A percentile compares a stretch with the other conserved stretches of the same genome.
Conservation (phyloP, 371 early-diverging fungal species). For the Lichtheimia corymbifera region DNA sequence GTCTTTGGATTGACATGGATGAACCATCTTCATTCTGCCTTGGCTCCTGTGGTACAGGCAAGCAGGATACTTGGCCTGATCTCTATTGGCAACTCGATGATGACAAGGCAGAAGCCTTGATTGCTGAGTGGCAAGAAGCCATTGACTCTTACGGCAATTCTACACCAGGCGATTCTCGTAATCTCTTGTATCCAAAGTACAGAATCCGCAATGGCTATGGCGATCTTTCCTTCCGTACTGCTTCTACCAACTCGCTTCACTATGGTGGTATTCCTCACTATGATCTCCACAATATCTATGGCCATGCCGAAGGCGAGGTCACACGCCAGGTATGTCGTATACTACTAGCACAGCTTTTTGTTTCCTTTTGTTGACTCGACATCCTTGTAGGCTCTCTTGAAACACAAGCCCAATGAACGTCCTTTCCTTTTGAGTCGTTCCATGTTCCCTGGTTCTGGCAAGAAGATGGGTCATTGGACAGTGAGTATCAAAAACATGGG, state of each 20-base stretch:
- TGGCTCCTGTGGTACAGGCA: slow-evolving; percentile 26
- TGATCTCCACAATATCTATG: slow-evolving; percentile 70
- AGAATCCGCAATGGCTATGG: slow-evolving; percentile 40
- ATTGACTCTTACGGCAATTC: slow-evolving; percentile 9
- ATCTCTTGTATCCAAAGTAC: slow-evolving; percentile 40
- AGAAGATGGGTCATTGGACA: slow-evolving; percentile 19
- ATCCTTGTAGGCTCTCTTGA: slow-evolving; percentile 21
- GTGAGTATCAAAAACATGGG: slow-evolving; percentile 5
- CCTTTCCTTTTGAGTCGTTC: slow-evolving; percentile 75
- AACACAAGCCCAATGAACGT: slow-evolving; percentile 43
- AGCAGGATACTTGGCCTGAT: slow-evolving; percentile 31
- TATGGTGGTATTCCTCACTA: slow-evolving; percentile 57
- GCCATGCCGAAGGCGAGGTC: slow-evolving; percentile 20
- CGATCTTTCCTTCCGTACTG: slow-evolving; percentile 55
- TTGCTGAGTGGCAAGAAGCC: slow-evolving; percentile 7
- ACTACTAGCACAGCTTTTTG: neutral
- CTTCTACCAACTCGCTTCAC: slow-evolving; percentile 59
- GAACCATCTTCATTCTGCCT: slow-evolving; percentile 63
- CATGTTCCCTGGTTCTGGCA: slow-evolving; percentile 56
- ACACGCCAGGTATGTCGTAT: slow-evolving; percentile 26
- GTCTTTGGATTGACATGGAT: slow-evolving; percentile 77
- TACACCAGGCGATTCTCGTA: slow-evolving; percentile 26
- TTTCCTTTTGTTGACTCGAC: neutral
- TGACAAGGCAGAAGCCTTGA: slow-evolving; percentile 5
- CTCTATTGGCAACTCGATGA: slow-evolving; percentile 30